Base-by-base conservation (phyloP, 148 eudicot genomes). In the Cornus kousa region DNA sequence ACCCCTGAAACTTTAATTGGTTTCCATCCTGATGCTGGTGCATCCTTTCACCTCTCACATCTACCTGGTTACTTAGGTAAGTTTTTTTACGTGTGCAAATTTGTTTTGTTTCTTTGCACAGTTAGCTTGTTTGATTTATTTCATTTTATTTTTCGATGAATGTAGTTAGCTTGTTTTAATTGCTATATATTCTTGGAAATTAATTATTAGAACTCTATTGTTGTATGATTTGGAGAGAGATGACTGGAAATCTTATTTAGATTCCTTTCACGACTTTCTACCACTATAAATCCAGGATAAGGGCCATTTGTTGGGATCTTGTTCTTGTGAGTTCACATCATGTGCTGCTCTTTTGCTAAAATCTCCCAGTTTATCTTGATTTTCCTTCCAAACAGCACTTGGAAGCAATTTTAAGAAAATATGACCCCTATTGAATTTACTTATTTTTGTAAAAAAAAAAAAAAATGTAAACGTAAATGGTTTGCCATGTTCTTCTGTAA, bases 1-100 rank as follows among this genome's bases (percentile, higher is more conserved):
- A 94, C 93, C 35, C 98, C 98, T 28, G 98, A 94, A 88, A 94
- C 97, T 17, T 77, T 89, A 79, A 94, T 92, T 85, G 98, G 98
- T 72, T 92, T 90, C 79, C 94, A 94, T 90, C 97, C 98, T 32
- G 97, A 94, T 88, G 98, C 97, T 76, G 93, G 90, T 35, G 98
- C 98, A 76, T 94, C 98, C 46, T 94, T 94, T 85, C 84, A 92
- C 82, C 94, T 94, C 80, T 92, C 98, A 69, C 98, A 88, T 87
- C 88, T 94, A 62, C 94, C 98, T 87, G 98, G 98, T 43, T 72
- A 82, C 82, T 73, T 94, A 77, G 98, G 98, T 94, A 78, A 77
- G 82, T 46, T 76, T 16, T 57, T 46, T 24, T 28, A 46, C n/a
- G 19, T 75, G 22, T 59, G 62, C 64, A 40, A 43, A 37, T 33